Evolutionary conservation across 345 rosid species (phyloP), one percentile per base, ranked within the genome.

Genomic region (Ceriops decandra): DNA sequence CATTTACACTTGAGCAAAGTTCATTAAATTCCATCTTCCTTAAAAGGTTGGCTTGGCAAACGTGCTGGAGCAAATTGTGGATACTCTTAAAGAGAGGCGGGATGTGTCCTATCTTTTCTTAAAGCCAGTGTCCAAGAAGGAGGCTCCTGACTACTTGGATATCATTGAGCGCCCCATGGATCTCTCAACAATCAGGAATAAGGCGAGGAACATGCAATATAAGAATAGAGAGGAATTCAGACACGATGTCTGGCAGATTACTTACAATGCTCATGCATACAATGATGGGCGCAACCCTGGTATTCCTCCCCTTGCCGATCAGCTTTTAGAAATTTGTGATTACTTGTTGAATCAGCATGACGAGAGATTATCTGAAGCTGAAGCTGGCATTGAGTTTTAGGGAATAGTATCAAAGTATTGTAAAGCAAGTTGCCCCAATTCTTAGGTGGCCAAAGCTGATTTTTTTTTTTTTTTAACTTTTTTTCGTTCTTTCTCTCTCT

Each of bases 271-370:
- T 52, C 99, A 95, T 70, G 15, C 42, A 38, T 95, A 95, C 80
- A 95, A 95, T 57, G 90, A 86, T 22, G 68, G 87, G 47, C 88
- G 95, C 57, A 83, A 95, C 81, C 99, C 92, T 19, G 91, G 82
- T 66, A 95, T 95, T 75, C 96, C 99, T 30, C 99, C 96, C 4
- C 85, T 91, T 6, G 99, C 96, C 6, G 99, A 95, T 88, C 98
- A 91, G 87, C 89, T 95, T 35, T 69, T 95, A 73, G 96, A 95
- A 82, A 68, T 95, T 7, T 95, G 96, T 77, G 98, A 95, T 74
- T 87, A 83, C 83, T 75, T 95, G 86, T 32, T 92, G 47, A 74
- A 79, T 3, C 82, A 86, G 66, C 30, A 82, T 67, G 62, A 20
- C 52, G 71, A 78, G 30, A 81, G 74, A 71, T 71, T 88, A 78